Evolutionary conservation across 1,284 basidiomycete genomes (phyloP), one percentile per base, ranked within the genome.

Genomic region (Cystobasidium sp.): DNA sequence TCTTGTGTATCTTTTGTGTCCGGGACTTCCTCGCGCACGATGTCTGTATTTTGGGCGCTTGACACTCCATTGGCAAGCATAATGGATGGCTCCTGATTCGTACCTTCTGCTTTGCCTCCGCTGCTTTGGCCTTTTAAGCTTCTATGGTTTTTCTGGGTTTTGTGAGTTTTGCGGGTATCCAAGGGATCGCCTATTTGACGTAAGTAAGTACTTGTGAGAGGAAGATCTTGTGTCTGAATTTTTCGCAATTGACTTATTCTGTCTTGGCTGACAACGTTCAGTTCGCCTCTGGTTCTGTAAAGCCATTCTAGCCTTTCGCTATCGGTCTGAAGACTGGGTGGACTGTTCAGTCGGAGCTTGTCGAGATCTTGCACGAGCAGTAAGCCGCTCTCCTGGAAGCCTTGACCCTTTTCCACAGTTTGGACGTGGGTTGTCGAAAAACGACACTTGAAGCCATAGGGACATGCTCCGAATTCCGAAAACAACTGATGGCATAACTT

Each of bases 391-490:
- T 68, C 71, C 58, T 68, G 52, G 58, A 78, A 76, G 6, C 79
- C 79, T 0, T 76, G 76, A 0, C 74, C 76, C 31, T 68, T 77
- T 53, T 76, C 68, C 12, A 71, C 66, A 14, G 44, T 47, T 49
- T n/a, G 8, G 16, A 77, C 68, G 80, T 98, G 96, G 0, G 87
- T 89, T 12, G 91, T 90, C 3, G 97, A 87, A 83, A 92, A 97
- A 1, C 96, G 89, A 81, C 96, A 99, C 82, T 93, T 92, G 84
- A 92, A 90, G 5, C 93, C 96, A 77, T 88, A 88, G 66, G 89
- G 88, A 83, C 95, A 98, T 80, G 90, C 87, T 0, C 95, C 95
- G 88, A 94, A 4, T 90, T 85, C 0, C 93, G 92, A 79, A 94
- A 97, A 0, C 79, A 82, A 0, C 87, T 87, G 18, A 20, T 12